Evolutionary conservation across 2,329 filamentous ascomycete genomes (phyloP), one percentile per base, ranked within the genome.

Genomic region (Tricladium varicosporioides): DNA sequence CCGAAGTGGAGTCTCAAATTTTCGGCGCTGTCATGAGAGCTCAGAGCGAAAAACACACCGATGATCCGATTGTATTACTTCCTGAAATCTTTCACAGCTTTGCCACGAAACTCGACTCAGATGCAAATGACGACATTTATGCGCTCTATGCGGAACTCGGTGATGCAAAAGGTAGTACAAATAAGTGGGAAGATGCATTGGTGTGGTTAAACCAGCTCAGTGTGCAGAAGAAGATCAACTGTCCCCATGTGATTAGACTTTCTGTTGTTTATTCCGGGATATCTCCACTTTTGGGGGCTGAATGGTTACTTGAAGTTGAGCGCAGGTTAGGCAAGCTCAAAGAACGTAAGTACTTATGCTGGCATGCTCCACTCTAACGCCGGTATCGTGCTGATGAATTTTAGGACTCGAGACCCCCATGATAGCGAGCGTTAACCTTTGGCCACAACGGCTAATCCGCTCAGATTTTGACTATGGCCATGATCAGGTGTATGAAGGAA

Each of bases 231-330:
- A 62, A 51, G 40, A 15, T 44, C 36, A 45, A 19, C 10, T 57
- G 13, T 44, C 11, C 45, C 4, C 18, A 55, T 13, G 54, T 48
- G 14, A 40, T 63, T 3, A 22, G 44, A 32, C 44, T 63, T 11
- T 44, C 51, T n/a, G 27, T 61, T 7, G 47, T 58, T 1, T 64
- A 65, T 36, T 51, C 53, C 9, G 63, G 60, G 1, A 19, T 50
- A n/a, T 65, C 60, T 22, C 55, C 44, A 7, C 16, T 52, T n/a
- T 54, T 45, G 50, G 57, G 61, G 18, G 56, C 53, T 5, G 33
- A 58, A 14, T 65, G 60, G 63, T 16, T 65, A 2, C 46, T 58
- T 3, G 59, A 59, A 56, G 44, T 63, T 10, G 46, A 64, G 27
- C 33, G 45, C 5, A 54, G 50, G 16, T 18, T 63, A 43, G 18